Evolutionary conservation across 768 basidiomycete genomes (phyloP).

Genomic region (Hericium rajendrae): DNA sequence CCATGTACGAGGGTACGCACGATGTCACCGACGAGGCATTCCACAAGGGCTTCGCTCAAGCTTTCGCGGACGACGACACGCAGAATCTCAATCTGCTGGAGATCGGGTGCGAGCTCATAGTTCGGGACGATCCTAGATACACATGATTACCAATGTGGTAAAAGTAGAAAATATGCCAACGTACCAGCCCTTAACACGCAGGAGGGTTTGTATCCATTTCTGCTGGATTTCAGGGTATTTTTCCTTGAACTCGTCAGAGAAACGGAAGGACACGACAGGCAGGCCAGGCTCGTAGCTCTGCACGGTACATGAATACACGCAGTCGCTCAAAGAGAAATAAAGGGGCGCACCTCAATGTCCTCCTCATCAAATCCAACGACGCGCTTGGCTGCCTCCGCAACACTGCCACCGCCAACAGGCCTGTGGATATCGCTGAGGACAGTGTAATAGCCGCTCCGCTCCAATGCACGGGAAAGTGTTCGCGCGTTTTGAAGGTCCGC

Average conservation of each 20-base stretch:
- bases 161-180: background rate
- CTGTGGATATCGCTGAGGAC: constrained; percentile 50
- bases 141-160: background rate
- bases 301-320: background rate
- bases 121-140: constrained; percentile 43
- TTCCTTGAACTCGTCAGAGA: constrained; percentile 43
- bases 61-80: constrained; percentile 55
- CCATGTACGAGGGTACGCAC: constrained; percentile 29
- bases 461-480: constrained; percentile 55
- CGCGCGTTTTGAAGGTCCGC: constrained; percentile 50
- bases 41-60: constrained; percentile 37
- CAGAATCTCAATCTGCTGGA: constrained; percentile 44
- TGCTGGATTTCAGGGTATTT: constrained; percentile 50
- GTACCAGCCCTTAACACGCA: constrained; percentile 38
- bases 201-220: constrained; percentile 42
- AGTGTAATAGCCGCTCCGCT: constrained; percentile 40
- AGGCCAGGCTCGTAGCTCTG: constrained; percentile 39
- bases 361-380: constrained; percentile 35
- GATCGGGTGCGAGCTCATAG: constrained; percentile 46
- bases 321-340: background rate
- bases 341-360: constrained; percentile 43
- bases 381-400: constrained; percentile 22
- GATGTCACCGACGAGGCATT: constrained; percentile 55
- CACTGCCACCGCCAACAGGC: constrained; percentile 15
- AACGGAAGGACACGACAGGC: constrained; percentile 44